Evolutionary conservation across 768 basidiomycete genomes (phyloP), one percentile per base, ranked within the genome.

Genomic region (Boletus subparvulus): DNA sequence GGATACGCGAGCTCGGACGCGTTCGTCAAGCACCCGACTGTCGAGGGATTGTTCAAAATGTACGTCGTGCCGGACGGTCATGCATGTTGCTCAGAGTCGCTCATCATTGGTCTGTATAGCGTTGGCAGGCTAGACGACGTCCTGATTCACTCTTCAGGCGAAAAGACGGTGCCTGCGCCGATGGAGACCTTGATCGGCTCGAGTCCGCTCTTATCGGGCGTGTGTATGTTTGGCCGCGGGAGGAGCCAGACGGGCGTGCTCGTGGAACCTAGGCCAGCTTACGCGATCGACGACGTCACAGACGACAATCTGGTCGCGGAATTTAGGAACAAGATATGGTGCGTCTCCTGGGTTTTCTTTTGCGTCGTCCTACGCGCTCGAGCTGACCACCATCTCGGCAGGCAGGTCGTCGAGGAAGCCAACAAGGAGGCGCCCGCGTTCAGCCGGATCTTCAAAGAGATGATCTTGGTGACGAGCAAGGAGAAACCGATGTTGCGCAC

Each of bases 401-500:
- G 75, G 74, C 69, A 66, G 2, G 58, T 66, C 12, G 71, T 80
- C 2, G 78, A 78, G 21, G 72, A 78, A 32, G 79, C 78, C 3
- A 82, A 81, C 60, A 64, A 57, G 19, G 61, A 62, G 2, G 73
- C 74, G 0, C 79, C 80, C 0, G 54, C 70, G 0, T 79, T 75
- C 46, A 78, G 76, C 52, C 69, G 75, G n/a, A 71, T 80, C 13
- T 80, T 78, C 66, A 79, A 78, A 59, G 78, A 83, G 61, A 79
- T 83, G 79, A 78, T 84, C 37, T 42, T 82, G 30, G 63, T 82
- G 16, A 71, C 80, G 0, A 65, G 70, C 3, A 61, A 74, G 26
- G 69, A 66, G 0, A 79, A 79, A 53, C 81, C 79, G 1, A 67
- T 83, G 41, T 67, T 74, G n/a, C 75, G 75, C 21, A 68, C 79